Evolutionary conservation across 2,329 filamentous ascomycete species (phyloP), one percentile per base, ranked within the genome.

Genomic region (Epicoccum nigrum): DNA sequence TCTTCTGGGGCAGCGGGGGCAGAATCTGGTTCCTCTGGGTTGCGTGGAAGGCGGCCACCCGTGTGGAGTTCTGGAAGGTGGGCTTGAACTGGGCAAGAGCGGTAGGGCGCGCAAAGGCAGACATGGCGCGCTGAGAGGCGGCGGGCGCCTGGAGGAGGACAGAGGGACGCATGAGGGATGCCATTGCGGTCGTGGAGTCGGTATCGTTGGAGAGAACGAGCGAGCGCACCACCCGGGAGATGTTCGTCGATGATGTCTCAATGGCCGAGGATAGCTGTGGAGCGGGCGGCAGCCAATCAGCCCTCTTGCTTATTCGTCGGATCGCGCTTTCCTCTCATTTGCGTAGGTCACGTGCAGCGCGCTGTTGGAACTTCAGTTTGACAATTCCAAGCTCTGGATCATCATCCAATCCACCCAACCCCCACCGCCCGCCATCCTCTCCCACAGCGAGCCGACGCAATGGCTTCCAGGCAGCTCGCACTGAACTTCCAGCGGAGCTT

Each of bases 401-500:
- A 67, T 62, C 65, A 52, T 59, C 55, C 50, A 56, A 56, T 58
- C 55, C 50, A 55, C 55, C 56, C 58, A 55, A 51, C 51, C 54
- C 54, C 71, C 48, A 63, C 56, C 68, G 58, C 51, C 63, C 63
- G 63, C 60, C 59, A 56, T 61, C 56, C 54, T 53, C 59, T 52
- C 59, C 51, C 51, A 64, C 54, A 50, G 61, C 64, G 60, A 69
- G 62, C 65, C 59, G 55, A 63, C 62, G 71, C 76, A 76, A 97
- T 97, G 93, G 93, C 93, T 82, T 96, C 93, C 79, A 86, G 92
- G 86, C 90, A 92, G 87, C 86, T 97, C 82, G 92, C 92, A 83
- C 85, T 95, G 79, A 96, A 92, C 83, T 86, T 97, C 74, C 86
- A 91, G 79, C 87, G 90, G 81, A 89, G 89, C 80, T 83, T 96